These are phyloP conservation scores for Punctularia strigosozonata DNA, from an alignment of 768 basidiomycete species.

Conservation along the genomic window DNA sequence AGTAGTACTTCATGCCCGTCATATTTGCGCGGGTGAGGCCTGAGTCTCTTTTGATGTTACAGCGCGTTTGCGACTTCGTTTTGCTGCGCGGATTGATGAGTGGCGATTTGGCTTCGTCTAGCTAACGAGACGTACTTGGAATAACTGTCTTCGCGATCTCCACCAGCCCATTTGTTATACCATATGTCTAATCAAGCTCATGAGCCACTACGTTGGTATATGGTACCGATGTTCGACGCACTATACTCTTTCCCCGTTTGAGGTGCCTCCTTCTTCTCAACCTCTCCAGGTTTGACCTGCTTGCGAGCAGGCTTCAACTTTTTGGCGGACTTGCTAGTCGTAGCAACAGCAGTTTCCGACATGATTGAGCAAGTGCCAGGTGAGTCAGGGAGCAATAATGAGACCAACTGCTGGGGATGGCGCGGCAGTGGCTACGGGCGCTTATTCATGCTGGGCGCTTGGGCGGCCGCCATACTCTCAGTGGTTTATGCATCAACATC, in stretches of 20 bases:
- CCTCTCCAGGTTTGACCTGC: conserved; percentile 84
- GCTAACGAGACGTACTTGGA: conserved; percentile 57
- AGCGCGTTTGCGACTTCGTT: conserved; percentile 88
- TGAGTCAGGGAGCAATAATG: too few relatives aligned
- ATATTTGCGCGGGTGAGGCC: conserved; percentile 94
- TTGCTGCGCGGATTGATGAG: conserved; percentile 39
- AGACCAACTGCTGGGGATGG: too few relatives aligned
- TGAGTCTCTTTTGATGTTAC: conserved; percentile 76
- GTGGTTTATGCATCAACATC: too few relatives aligned
- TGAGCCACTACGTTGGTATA: too few relatives aligned
- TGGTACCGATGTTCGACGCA: too few relatives aligned
- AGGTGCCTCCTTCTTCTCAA: conserved; percentile 76
- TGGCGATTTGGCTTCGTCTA: conserved; percentile 1
- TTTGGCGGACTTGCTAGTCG: conserved; percentile 25
- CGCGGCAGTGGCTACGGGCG: too few relatives aligned
- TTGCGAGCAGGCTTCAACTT: conserved; percentile 88
- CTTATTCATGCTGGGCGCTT: too few relatives aligned
- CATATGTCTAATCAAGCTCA: conserved; percentile 96
- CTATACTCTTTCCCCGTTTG: conserved; percentile 97
- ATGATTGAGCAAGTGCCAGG: too few relatives aligned
- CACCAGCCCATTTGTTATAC: conserved; percentile 99
- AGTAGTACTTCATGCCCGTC: conserved; percentile 84
- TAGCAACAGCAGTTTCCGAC: not conserved
- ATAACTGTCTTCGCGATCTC: conserved; percentile 92
- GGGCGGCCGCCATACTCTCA: too few relatives aligned